These are phyloP conservation scores for Talaromyces sp. DNA, from an alignment of 2,329 filamentous ascomycete species.

Conservation along the genomic window DNA sequence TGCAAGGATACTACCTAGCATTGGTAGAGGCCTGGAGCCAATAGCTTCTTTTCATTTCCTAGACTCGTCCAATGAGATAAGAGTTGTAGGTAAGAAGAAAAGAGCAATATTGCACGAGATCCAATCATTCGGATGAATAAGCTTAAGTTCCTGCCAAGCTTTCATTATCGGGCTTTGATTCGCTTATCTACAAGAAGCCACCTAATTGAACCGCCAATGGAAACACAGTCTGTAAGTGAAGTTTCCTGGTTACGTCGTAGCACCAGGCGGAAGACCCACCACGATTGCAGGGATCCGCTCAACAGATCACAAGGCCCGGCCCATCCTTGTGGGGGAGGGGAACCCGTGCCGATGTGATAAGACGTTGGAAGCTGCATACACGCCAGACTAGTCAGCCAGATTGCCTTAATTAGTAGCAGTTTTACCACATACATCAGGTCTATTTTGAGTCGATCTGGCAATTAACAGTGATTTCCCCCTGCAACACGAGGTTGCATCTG, in stretches of 20 bases:
- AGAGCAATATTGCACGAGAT: background rate
- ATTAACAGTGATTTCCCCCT: too few relatives aligned
- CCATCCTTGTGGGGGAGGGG: slow-evolving; percentile 7
- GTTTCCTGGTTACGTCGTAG: background rate
- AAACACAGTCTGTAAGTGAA: background rate
- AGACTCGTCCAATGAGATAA: too few relatives aligned
- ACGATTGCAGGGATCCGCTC: background rate
- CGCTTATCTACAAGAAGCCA: background rate
- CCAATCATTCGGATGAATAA: background rate
- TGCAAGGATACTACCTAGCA: too few relatives aligned
- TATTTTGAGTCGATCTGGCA: too few relatives aligned
- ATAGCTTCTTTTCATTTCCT: too few relatives aligned
- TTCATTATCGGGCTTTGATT: too few relatives aligned
- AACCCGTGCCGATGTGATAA: slow-evolving; percentile 12
- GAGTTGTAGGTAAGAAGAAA: background rate
- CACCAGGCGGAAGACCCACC: slow-evolving; percentile 10
- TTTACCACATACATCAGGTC: too few relatives aligned
- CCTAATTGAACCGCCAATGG: background rate
- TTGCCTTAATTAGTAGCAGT: slow-evolving; percentile 14
- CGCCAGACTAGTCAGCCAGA: background rate
- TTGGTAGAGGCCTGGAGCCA: too few relatives aligned
- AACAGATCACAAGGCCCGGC: slow-evolving; percentile 15
- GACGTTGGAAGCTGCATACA: slow-evolving; percentile 8
- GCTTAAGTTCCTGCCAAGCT: slow-evolving; percentile 9
- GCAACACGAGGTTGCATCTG: background rate